These are phyloP conservation scores for Pleurozium schreberi DNA, from an alignment of 225 moss, liverwort and hornwort species.

Conservation along the genomic window DNA sequence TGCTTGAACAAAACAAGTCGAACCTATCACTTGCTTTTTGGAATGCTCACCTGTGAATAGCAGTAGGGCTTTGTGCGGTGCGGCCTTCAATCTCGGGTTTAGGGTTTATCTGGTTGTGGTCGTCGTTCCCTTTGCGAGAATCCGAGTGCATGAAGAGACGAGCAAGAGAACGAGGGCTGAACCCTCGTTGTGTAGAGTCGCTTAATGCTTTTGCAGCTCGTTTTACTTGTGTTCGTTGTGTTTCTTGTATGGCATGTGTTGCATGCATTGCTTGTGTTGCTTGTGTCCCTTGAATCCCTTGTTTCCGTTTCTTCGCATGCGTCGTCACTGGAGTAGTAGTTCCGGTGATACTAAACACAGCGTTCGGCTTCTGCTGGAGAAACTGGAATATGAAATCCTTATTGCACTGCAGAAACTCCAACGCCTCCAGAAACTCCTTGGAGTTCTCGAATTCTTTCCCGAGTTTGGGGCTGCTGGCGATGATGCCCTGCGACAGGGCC, in stretches of 20 bases:
- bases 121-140: conserved; percentile 12
- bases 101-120: background rate
- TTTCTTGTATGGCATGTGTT: background rate
- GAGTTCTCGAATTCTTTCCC: conserved; percentile 54
- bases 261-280: background rate
- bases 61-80: background rate
- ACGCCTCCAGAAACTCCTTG: conserved; percentile 66
- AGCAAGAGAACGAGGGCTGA: conserved; percentile 28
- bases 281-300: background rate
- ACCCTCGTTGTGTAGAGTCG: conserved; percentile 36
- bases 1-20: background rate
- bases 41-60: background rate
- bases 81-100: background rate
- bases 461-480: conserved; percentile 41
- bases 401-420: conserved; percentile 81
- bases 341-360: conserved; percentile 11
- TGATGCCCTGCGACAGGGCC: conserved; percentile 35
- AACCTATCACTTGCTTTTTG: background rate
- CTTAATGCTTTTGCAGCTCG: conserved; percentile 15
- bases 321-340: background rate
- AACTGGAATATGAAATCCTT: conserved; percentile 81
- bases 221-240: background rate
- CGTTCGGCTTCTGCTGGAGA: conserved; percentile 43
- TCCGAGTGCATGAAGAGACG: conserved; percentile 33
- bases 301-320: background rate